A percentile compares a stretch with the other conserved stretches of the same genome.
These are phyloP conservation scores for Pythium brassicae DNA, from an alignment of 352 stramenopile genomes.

Conservation along the genomic window DNA sequence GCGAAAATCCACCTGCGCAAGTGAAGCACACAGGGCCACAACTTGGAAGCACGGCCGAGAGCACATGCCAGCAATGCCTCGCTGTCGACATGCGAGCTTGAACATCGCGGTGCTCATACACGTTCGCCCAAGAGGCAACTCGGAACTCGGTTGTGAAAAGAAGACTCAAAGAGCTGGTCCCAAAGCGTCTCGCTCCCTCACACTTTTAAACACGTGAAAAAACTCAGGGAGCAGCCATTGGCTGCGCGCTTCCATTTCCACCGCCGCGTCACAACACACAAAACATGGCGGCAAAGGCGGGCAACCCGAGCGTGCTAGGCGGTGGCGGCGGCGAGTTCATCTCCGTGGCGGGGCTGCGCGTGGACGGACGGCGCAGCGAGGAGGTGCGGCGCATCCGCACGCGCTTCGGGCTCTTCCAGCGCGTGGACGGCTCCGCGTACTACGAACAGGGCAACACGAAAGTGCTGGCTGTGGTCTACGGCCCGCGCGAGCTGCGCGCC, in stretches of 20 bases:
- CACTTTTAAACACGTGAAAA: not conserved
- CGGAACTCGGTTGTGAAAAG: no score
- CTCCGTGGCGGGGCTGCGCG: conserved; percentile 76
- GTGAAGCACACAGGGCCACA: no score
- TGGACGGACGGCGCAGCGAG: conserved; percentile 78
- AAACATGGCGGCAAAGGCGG: conserved; percentile 56
- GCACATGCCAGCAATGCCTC: no score
- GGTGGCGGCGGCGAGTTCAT: conserved; percentile 73
- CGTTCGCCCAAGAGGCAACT: no score
- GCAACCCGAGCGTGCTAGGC: conserved; percentile 51
- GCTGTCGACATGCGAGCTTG: no score
- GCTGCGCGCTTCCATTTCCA: not conserved
- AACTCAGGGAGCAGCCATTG: not conserved
- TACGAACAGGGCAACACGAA: conserved; percentile 90
- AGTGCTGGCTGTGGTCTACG: conserved; percentile 85
- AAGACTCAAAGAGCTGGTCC: no score
- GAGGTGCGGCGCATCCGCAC: conserved; percentile 82
- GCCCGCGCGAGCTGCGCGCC: conserved; percentile 67
- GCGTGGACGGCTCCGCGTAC: conserved; percentile 85
- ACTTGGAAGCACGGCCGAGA: no score
- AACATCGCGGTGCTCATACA: no score
- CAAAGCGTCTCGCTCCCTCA: no score
- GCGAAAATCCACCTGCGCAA: no score
- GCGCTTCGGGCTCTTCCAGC: conserved; percentile 80
- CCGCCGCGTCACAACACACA: not conserved